phyloP scores from a whole-genome alignment of 805 yeast species.

The Hanseniaspora clermontiae region DNA sequence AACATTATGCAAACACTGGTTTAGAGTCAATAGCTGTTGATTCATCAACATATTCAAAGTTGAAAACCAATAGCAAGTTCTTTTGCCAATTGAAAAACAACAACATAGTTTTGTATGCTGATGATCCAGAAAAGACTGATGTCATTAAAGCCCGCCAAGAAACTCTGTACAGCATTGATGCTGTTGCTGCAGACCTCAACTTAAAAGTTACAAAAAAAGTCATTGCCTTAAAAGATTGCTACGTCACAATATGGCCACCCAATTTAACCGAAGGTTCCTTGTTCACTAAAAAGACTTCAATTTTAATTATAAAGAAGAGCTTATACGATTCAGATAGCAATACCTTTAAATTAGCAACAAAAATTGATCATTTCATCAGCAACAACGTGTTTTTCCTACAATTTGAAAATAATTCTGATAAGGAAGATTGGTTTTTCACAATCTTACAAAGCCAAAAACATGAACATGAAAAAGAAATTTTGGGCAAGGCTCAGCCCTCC shows the following conservation, averaged over 20 bases:
- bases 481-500: conserved; percentile 17
- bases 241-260: conserved; percentile 80
- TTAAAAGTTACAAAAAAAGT: conserved; percentile 43
- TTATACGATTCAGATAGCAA: conserved; percentile 18
- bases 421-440: conserved; percentile 89
- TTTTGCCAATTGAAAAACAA: conserved; percentile 75
- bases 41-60: conserved; percentile 21
- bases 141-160: conserved; percentile 25
- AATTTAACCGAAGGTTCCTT: conserved; percentile 52
- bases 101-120: conserved; percentile 70
- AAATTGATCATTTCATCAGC: background rate
- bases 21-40: conserved; percentile 11
- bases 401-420: conserved; percentile 63
- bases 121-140: conserved; percentile 18
- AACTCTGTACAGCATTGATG: conserved; percentile 27
- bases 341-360: background rate
- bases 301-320: conserved; percentile 49
- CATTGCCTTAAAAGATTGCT: conserved; percentile 55
- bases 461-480: conserved; percentile 1
- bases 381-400: conserved; percentile 42
- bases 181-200: background rate
- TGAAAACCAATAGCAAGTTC: conserved; percentile 40
- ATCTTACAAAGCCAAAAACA: conserved; percentile 63
- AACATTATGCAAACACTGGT: conserved; percentile 12
- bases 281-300: conserved; percentile 68